Conservation (phyloP, 352 stramenopile species). For the Pythium folliculosum region DNA sequence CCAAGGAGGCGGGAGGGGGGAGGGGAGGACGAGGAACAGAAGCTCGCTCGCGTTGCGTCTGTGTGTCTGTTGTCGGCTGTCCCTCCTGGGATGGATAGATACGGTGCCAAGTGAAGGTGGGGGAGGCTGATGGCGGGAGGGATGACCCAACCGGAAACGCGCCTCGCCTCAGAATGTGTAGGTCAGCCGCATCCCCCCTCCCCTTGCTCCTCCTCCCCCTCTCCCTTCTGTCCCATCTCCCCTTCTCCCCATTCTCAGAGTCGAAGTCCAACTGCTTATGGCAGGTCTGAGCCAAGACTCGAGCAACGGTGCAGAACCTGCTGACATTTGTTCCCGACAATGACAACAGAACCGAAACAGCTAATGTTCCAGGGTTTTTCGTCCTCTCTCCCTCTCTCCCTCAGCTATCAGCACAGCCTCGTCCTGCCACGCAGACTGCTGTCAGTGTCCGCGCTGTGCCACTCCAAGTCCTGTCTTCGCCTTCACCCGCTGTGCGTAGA, state of each 20-base stretch:
- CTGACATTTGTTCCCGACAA: background rate
- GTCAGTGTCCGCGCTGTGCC: too few relatives aligned
- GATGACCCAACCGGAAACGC: slow-evolving; percentile 2
- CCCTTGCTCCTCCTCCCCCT: background rate
- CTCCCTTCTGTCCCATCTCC: background rate
- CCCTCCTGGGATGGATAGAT: slow-evolving; percentile 1
- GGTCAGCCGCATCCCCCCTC: slow-evolving; percentile 1
- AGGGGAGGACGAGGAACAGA: background rate
- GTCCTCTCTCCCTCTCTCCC: background rate
- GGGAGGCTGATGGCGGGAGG: background rate
- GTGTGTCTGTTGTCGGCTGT: background rate
- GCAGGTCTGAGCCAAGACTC: background rate
- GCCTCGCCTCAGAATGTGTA: background rate
- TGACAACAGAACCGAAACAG: too few relatives aligned
- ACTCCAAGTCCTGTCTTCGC: too few relatives aligned
- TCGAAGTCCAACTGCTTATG: background rate
- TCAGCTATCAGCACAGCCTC: background rate
- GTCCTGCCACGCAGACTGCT: background rate
- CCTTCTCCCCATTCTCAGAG: background rate
- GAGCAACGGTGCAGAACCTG: background rate
- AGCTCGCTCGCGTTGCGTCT: background rate
- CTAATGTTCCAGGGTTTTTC: background rate
- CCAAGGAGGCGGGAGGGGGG: background rate
- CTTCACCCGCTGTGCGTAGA: too few relatives aligned
- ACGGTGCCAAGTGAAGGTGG: background rate